Base-by-base conservation (phyloP, 2,329 filamentous ascomycete species). In the Diaporthe eres region DNA sequence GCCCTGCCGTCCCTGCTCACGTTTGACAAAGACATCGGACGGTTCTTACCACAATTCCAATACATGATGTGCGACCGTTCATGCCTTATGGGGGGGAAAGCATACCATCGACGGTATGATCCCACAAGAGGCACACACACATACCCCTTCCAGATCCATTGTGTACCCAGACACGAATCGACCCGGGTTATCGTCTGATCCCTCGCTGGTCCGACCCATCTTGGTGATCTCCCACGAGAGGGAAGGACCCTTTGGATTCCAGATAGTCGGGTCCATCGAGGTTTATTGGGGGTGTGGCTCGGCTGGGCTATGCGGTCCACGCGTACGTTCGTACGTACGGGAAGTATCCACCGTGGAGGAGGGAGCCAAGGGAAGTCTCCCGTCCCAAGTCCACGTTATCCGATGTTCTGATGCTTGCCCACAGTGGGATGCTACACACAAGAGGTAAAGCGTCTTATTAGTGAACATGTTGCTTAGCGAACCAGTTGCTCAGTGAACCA, bases 51-150 rank as follows among this genome's bases (percentile, higher is more conserved):
- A 37, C 39, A 31, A n/a, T 47, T 55, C 70, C 74, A 75, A 75
- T 47, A 75, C 74, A 68, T 73, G 70, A 73, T 75, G 74, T 73
- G 74, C 61, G 53, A 73, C 74, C 60, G 28, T 31, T 75, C 42
- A 73, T 75, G 74, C 70, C 61, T 68, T 58, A 25, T 42, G 19
- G 34, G 67, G 25, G 17, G 65, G 34, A 22, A 39, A 37, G 63
- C 65, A 53, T 39, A 68, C 10, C 22, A 15, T 42, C 47, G 49
- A 39, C 42, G 49, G 65, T 55, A 42, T 55, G 65, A 55, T 42
- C 49, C 34, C 53, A 39, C 65, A 37, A 37, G 47, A 31, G 37
- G 39, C n/a, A 10, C 61, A 44, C 39, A 63, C 13, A 63, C 15
- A 44, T 19, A 25, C 19, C 28, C 44, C 63, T 17, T 42, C 34